Evolutionary conservation across 2,329 filamentous ascomycete species (phyloP).

Genomic region (Aspergillus vadensis): DNA sequence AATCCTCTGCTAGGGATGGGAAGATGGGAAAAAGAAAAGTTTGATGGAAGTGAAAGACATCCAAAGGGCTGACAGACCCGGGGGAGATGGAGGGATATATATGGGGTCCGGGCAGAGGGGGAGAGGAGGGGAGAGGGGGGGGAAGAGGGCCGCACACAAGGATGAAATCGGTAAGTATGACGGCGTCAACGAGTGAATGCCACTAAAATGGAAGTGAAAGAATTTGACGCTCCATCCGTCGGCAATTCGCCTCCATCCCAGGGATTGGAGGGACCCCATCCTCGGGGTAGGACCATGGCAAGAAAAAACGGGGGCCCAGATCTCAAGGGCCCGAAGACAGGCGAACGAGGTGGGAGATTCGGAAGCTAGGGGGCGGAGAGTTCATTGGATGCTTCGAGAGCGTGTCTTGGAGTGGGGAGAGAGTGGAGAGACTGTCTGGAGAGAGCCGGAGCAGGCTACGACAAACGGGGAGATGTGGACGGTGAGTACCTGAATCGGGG

Average conservation of each 20-base stretch:
- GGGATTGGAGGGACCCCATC: slow-evolving; percentile 22
- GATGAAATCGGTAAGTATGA: slow-evolving; percentile 12
- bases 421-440: background rate
- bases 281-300: slow-evolving; percentile 24
- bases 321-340: slow-evolving; percentile 23
- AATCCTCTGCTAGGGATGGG: slow-evolving; percentile 2
- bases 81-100: slow-evolving; percentile 28
- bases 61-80: slow-evolving; percentile 13
- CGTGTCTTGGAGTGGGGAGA: slow-evolving; percentile 28
- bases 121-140: background rate
- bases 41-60: slow-evolving; percentile 10
- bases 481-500: slow-evolving; percentile 1
- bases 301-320: slow-evolving; percentile 35
- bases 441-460: background rate
- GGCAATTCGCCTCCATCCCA: slow-evolving; percentile 19
- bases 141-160: slow-evolving; percentile 1
- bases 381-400: slow-evolving; percentile 27
- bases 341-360: slow-evolving; percentile 25
- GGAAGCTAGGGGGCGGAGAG: slow-evolving; percentile 26
- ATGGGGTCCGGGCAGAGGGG: slow-evolving; percentile 11
- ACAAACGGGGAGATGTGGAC: background rate
- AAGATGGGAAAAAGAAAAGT: slow-evolving; percentile 4
- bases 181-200: slow-evolving; percentile 22
- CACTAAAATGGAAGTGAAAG: slow-evolving; percentile 12
- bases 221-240: slow-evolving; percentile 13